These are phyloP conservation scores for Phialocephala subalpina DNA, from an alignment of 2,329 filamentous ascomycete genomes.

Conservation along the genomic window DNA sequence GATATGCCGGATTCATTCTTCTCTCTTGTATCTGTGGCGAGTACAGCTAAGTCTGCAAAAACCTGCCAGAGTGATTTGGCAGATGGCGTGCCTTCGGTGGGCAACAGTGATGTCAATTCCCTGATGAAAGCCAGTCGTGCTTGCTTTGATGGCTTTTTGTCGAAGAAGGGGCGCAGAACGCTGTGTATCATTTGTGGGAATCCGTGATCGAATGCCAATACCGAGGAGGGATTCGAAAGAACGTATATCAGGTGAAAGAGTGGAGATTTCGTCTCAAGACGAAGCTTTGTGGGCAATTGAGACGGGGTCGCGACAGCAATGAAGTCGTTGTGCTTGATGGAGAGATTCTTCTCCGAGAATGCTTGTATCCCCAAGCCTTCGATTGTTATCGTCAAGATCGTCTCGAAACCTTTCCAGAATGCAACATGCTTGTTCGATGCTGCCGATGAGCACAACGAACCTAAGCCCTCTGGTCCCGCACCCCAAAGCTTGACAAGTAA, in stretches of 20 bases:
- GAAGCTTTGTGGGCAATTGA: conserved; percentile 59
- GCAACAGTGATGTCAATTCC: conserved; percentile 38
- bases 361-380: conserved; percentile 63
- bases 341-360: conserved; percentile 68
- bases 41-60: conserved; percentile 40
- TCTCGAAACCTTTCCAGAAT: conserved; percentile 62
- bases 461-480: conserved; percentile 49
- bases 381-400: conserved; percentile 58
- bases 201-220: conserved; percentile 34
- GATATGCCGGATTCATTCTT: conserved; percentile 42
- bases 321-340: conserved; percentile 62
- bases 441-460: conserved; percentile 37
- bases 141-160: conserved; percentile 45
- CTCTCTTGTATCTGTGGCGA: conserved; percentile 32
- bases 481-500: conserved; percentile 76
- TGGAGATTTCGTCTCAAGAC: conserved; percentile 62
- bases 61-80: conserved; percentile 39
- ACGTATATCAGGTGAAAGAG: conserved; percentile 72
- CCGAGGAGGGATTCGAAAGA: conserved; percentile 47
- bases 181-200: conserved; percentile 49
- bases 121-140: conserved; percentile 48
- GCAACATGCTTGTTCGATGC: conserved; percentile 56
- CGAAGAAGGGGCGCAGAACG: conserved; percentile 67
- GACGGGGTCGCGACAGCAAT: conserved; percentile 71
- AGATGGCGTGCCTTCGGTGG: conserved; percentile 39